Evolutionary conservation across 140 eudicot species (phyloP).

Genomic region (Bidens hawaiensis): DNA sequence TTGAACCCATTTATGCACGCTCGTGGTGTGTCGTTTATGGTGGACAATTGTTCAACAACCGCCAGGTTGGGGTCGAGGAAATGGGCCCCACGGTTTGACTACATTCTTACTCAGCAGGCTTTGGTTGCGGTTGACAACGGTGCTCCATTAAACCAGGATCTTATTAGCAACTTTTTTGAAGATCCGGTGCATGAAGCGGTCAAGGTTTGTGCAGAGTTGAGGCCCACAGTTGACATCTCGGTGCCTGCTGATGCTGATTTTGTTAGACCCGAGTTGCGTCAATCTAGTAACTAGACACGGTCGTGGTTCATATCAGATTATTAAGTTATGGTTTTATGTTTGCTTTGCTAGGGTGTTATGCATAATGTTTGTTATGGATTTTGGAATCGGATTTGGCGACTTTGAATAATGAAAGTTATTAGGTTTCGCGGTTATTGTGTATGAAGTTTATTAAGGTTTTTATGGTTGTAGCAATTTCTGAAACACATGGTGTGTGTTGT

Average conservation of each 20-base stretch:
- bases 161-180: constrained; percentile 75
- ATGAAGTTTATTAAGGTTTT: too few species aligned
- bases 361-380: neutral
- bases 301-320: neutral
- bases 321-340: neutral
- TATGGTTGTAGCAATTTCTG: too few species aligned
- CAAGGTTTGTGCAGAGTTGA: constrained; percentile 75
- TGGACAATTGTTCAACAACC: constrained; percentile 92
- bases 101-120: constrained; percentile 84
- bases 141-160: constrained; percentile 60
- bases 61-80: constrained; percentile 89
- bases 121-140: constrained; percentile 75
- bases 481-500: too few species aligned
- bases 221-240: constrained; percentile 88
- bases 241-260: constrained; percentile 5
- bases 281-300: neutral
- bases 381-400: neutral
- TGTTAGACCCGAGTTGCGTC: neutral
- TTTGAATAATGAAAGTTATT: neutral
- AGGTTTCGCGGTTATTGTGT: neutral
- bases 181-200: constrained; percentile 87
- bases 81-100: constrained; percentile 99
- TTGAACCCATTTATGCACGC: constrained; percentile 97
- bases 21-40: constrained; percentile 97
- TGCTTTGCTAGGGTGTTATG: neutral